Conservation (phyloP, 129 eudicot species). For the Smallanthus sonchifolius region DNA sequence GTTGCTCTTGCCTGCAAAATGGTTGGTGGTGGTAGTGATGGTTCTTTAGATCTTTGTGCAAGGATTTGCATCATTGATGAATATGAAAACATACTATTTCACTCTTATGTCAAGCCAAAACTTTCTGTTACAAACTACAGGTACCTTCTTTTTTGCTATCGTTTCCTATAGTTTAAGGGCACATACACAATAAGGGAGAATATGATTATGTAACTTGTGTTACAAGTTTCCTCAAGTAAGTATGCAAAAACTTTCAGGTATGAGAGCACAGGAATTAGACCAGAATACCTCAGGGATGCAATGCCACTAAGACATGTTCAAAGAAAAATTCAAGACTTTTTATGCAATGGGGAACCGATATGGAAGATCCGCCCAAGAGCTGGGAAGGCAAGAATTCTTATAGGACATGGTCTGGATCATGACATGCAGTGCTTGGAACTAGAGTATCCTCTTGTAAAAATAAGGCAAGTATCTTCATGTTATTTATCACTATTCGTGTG, state of each 20-base stretch:
- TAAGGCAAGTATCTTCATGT: constrained; percentile 46
- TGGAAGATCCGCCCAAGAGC: constrained; percentile 93
- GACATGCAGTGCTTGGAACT: constrained; percentile 72
- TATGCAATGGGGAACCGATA: constrained; percentile 85
- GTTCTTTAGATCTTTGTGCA: constrained; percentile 84
- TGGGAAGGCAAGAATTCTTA: constrained; percentile 74
- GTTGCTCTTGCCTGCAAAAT: constrained; percentile 90
- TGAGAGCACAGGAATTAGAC: constrained; percentile 80
- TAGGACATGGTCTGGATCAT: constrained; percentile 90
- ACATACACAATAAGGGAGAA: background rate
- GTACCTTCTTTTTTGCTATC: constrained; percentile 21
- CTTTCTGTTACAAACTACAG: constrained; percentile 76
- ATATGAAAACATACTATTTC: constrained; percentile 62
- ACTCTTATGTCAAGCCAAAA: constrained; percentile 73
- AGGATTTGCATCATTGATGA: constrained; percentile 90
- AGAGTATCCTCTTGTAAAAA: constrained; percentile 60
- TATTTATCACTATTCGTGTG: background rate
- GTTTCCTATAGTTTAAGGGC: background rate
- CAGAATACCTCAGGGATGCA: constrained; percentile 80
- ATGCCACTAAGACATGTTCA: constrained; percentile 75
- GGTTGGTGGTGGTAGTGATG: constrained; percentile 99
- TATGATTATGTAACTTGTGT: too few relatives aligned
- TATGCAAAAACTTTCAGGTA: constrained; percentile 32
- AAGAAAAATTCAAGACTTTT: constrained; percentile 80
- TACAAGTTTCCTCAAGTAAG: background rate